Conservation (phyloP, 2,329 filamentous ascomycete genomes). For the Clarireedia sp. region DNA sequence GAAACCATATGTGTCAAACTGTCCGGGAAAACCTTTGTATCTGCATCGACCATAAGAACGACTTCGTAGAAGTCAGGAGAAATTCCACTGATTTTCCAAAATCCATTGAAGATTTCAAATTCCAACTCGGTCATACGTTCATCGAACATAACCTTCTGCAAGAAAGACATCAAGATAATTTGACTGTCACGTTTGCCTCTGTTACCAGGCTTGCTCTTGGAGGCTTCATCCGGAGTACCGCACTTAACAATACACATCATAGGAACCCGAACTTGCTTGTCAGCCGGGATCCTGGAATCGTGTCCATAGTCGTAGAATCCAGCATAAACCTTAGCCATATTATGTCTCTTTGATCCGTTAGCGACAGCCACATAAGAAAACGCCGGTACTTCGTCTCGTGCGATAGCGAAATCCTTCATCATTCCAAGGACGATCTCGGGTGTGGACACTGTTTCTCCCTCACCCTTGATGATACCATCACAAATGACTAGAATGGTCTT, state of each 20-base stretch:
- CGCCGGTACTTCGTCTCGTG: conserved; percentile 72
- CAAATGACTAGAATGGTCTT: conserved; percentile 95
- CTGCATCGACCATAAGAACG: conserved; percentile 97
- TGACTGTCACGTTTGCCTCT: conserved; percentile 98
- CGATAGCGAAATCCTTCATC: conserved; percentile 84
- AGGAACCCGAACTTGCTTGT: conserved; percentile 92
- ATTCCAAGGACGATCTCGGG: conserved; percentile 86
- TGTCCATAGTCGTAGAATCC: conserved; percentile 96
- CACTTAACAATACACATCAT: conserved; percentile 98
- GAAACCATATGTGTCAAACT: conserved; percentile 98
- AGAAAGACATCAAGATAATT: conserved; percentile 97
- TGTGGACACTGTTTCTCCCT: conserved; percentile 78
- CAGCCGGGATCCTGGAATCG: conserved; percentile 66
- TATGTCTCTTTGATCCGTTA: conserved; percentile 93
- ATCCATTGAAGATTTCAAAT: conserved; percentile 98
- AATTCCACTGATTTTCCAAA: conserved; percentile 98
- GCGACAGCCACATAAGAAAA: conserved; percentile 97
- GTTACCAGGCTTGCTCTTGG: conserved; percentile 84
- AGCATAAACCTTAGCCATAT: conserved; percentile 97
- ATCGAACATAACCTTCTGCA: conserved; percentile 99
- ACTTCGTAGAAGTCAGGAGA: conserved; percentile 97
- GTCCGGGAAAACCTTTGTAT: conserved; percentile 98
- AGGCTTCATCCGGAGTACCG: conserved; percentile 80
- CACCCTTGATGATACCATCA: conserved; percentile 94
- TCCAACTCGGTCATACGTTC: conserved; percentile 99